phyloP scores from a whole-genome alignment of 345 rosid genomes.

The Dipteronia sinensis region DNA sequence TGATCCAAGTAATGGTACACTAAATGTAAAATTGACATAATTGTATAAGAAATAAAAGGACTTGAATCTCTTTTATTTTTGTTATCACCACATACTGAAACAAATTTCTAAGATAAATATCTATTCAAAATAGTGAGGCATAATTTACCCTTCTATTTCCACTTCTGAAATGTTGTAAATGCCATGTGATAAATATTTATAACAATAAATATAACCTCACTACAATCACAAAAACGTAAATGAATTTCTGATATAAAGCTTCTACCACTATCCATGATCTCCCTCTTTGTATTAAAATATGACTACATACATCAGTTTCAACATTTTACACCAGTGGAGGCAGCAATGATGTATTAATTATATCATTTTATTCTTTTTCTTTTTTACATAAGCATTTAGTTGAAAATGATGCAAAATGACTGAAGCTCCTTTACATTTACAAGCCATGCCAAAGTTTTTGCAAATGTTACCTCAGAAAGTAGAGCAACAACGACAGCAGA shows the following conservation, averaged over 20 bases:
- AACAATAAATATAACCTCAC: neutral
- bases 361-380: neutral
- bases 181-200: neutral
- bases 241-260: neutral
- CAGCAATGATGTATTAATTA: neutral
- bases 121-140: neutral
- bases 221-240: neutral
- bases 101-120: neutral
- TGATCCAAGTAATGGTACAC: neutral
- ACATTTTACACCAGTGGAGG: neutral
- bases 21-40: neutral
- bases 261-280: neutral
- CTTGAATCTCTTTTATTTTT: neutral
- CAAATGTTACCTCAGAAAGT: constrained; percentile 76
- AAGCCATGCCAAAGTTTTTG: constrained; percentile 9
- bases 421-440: neutral
- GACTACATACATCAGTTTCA: neutral
- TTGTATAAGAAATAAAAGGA: neutral
- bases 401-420: neutral
- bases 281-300: neutral
- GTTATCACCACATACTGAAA: too few relatives aligned
- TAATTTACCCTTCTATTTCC: neutral
- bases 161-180: neutral
- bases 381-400: neutral
- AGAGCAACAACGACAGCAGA: constrained; percentile 97